phyloP scores from a whole-genome alignment of 495 filamentous ascomycete genomes.

The Aspergillus conjunctus region DNA sequence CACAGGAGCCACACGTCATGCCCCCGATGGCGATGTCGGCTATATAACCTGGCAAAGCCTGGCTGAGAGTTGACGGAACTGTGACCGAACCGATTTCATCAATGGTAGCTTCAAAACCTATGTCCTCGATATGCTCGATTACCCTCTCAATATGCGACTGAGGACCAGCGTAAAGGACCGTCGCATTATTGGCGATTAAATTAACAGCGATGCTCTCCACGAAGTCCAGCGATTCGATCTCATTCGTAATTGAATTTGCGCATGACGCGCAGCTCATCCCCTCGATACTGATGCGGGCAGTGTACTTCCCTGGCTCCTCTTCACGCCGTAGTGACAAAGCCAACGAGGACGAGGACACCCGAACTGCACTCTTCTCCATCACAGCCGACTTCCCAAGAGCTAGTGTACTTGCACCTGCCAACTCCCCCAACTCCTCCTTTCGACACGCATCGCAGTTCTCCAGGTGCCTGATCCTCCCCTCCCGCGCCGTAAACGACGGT shows the following conservation, averaged over 20 bases:
- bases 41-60: conserved; percentile 31
- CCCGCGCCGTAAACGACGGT: conserved; percentile 21
- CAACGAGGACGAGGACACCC: neutral
- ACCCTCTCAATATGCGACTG: conserved; percentile 46
- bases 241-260: conserved; percentile 54
- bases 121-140: conserved; percentile 53
- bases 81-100: conserved; percentile 42
- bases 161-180: conserved; percentile 47
- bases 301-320: conserved; percentile 31
- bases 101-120: conserved; percentile 57
- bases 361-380: neutral
- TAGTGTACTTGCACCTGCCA: neutral
- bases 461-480: conserved; percentile 35
- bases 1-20: conserved; percentile 84
- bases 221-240: conserved; percentile 51
- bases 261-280: conserved; percentile 72
- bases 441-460: conserved; percentile 54
- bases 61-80: conserved; percentile 24
- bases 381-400: neutral
- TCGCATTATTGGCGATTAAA: conserved; percentile 61
- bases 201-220: conserved; percentile 58
- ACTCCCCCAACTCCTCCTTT: conserved; percentile 34
- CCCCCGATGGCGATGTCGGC: conserved; percentile 73
- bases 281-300: conserved; percentile 53
- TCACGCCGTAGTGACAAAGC: neutral